A percentile compares a stretch with the other conserved stretches of the same genome.
phyloP scores from a whole-genome alignment of 768 basidiomycete genomes.

The Rickenella mellea region DNA sequence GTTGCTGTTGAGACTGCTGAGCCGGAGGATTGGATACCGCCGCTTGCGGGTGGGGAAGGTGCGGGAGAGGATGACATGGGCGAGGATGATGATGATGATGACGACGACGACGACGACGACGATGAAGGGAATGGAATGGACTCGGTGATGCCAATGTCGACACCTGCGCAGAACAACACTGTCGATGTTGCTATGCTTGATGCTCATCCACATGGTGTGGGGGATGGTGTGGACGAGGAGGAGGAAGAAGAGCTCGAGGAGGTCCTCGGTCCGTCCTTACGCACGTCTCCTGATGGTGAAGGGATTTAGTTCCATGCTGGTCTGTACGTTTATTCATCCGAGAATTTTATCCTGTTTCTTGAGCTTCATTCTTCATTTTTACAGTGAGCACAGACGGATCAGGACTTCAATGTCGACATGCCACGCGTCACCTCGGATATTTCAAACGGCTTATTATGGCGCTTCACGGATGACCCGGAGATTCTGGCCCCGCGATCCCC shows the following conservation, averaged over 20 bases:
- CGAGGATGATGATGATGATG: constrained; percentile 25
- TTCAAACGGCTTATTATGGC: too few relatives aligned
- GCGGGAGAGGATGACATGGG: constrained; percentile 17
- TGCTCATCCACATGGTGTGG: constrained; percentile 15
- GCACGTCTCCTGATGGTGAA: not conserved
- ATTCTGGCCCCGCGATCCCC: too few relatives aligned
- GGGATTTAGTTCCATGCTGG: too few relatives aligned
- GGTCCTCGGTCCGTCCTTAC: constrained; percentile 4
- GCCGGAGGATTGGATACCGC: constrained; percentile 51
- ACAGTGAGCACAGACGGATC: too few relatives aligned
- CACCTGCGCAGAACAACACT: too few relatives aligned
- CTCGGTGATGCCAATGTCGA: too few relatives aligned
- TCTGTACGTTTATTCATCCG: too few relatives aligned
- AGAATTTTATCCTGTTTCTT: too few relatives aligned
- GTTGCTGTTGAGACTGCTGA: constrained; percentile 73
- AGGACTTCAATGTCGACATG: too few relatives aligned
- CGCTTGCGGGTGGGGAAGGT: constrained; percentile 39
- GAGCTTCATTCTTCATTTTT: too few relatives aligned
- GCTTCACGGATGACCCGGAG: too few relatives aligned
- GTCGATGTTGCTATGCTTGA: constrained; percentile 19
- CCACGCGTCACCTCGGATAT: too few relatives aligned
- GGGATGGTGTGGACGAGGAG: constrained; percentile 8
- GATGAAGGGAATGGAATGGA: constrained; percentile 13
- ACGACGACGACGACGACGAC: constrained; percentile 23
- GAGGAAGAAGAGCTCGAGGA: constrained; percentile 16